These are phyloP conservation scores for Yamadazyma dushanensis DNA, from an alignment of 1,139 yeast species.

Conservation along the genomic window DNA sequence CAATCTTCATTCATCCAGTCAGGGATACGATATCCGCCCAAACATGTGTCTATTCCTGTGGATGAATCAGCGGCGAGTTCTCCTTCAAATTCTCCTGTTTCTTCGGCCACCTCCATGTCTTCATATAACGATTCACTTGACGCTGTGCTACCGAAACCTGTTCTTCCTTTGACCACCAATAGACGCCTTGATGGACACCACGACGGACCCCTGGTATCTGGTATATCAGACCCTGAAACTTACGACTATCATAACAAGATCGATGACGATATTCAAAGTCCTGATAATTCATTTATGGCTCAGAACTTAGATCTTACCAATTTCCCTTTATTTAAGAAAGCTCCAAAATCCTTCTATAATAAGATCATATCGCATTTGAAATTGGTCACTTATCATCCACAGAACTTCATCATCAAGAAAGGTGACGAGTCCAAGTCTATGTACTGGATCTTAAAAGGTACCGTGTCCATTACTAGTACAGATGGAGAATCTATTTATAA, in stretches of 20 bases:
- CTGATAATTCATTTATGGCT: conserved; percentile 45
- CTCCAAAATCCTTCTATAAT: conserved; percentile 63
- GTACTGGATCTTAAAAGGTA: conserved; percentile 79
- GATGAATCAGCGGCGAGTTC: conserved; percentile 1
- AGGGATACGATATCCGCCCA: conserved; percentile 2
- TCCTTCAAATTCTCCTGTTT: conserved; percentile 1
- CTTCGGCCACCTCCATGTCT: not conserved
- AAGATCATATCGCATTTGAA: conserved; percentile 60
- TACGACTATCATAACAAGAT: conserved; percentile 12
- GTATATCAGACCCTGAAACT: not conserved
- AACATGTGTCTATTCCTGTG: not conserved
- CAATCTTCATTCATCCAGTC: conserved; percentile 2
- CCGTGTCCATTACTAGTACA: conserved; percentile 69
- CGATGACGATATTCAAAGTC: conserved; percentile 13
- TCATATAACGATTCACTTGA: not conserved
- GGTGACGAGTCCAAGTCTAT: conserved; percentile 78
- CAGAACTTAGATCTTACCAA: conserved; percentile 36
- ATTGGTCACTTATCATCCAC: conserved; percentile 62
- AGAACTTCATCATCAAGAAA: conserved; percentile 63
- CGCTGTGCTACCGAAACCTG: not conserved
- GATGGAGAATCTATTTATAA: conserved; percentile 78
- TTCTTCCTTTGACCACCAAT: no score
- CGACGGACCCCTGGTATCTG: no score
- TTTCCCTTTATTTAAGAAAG: conserved; percentile 63
- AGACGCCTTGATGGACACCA: not conserved